A percentile compares a stretch with the other conserved stretches of the same genome.
phyloP scores from a whole-genome alignment of 257 asterid species.

The Voacanga thouarsii region DNA sequence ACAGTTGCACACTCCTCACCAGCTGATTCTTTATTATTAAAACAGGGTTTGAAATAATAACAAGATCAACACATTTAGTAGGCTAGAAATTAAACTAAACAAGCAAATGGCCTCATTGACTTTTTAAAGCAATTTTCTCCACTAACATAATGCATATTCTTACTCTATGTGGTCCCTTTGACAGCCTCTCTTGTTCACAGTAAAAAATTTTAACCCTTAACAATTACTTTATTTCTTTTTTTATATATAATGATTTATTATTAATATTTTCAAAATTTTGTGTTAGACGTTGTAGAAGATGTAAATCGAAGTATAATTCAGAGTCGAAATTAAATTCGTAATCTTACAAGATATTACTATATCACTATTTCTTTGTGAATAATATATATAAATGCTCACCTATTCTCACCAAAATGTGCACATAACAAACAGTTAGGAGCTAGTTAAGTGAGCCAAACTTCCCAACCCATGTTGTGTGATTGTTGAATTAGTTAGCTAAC shows the following conservation, averaged over 20 bases:
- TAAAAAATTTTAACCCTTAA: not conserved
- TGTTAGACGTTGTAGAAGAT: too few species aligned
- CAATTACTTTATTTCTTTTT: too few species aligned
- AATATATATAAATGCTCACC: slow-evolving; percentile 32
- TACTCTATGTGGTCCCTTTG: not conserved
- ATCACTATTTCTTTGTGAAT: too few species aligned
- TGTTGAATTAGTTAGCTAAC: not conserved
- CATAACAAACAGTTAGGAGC: slow-evolving; percentile 30
- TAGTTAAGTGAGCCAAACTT: slow-evolving; percentile 19
- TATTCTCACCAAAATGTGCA: slow-evolving; percentile 46
- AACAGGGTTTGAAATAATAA: not conserved
- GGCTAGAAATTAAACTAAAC: not conserved
- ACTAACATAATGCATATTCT: slow-evolving; percentile 19
- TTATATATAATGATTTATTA: too few species aligned
- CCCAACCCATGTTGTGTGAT: slow-evolving; percentile 19
- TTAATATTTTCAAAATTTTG: too few species aligned
- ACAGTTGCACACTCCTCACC: slow-evolving; percentile 10
- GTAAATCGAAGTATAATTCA: too few species aligned
- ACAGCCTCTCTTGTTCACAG: not conserved
- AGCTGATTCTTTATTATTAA: not conserved
- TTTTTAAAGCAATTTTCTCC: slow-evolving; percentile 1
- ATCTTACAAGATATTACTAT: too few species aligned
- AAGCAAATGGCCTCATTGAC: slow-evolving; percentile 13
- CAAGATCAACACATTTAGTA: not conserved
- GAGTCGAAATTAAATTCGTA: too few species aligned